Conservation (phyloP, 495 filamentous ascomycete species). For the Penicillium cosmopolitanum region DNA sequence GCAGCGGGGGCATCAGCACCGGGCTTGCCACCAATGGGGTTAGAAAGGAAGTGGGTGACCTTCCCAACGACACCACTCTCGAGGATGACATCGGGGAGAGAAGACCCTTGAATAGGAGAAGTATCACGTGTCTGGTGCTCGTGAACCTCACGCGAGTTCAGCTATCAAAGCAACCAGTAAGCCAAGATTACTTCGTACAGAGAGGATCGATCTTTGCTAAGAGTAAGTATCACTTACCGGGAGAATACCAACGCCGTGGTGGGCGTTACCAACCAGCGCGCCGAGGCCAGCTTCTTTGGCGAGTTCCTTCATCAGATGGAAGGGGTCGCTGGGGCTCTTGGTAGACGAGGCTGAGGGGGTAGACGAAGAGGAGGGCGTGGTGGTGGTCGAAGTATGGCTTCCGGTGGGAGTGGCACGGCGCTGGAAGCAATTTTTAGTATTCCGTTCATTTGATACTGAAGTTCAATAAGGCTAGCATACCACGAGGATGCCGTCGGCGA, state of each 20-base stretch:
- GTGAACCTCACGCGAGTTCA: constrained; percentile 22
- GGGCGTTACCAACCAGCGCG: constrained; percentile 18
- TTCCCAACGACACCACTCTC: constrained; percentile 25
- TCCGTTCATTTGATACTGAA: no score
- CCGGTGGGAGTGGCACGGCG: neutral
- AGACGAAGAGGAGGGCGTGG: neutral
- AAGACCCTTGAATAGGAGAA: constrained; percentile 29
- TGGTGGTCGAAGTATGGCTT: neutral
- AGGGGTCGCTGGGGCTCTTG: neutral
- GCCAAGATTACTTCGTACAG: no score
- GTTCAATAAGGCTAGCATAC: no score
- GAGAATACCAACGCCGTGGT: constrained; percentile 31
- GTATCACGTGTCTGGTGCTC: constrained; percentile 17
- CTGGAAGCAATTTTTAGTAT: neutral
- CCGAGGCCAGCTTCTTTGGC: constrained; percentile 24
- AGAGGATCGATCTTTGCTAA: no score
- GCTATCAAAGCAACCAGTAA: constrained; percentile 5
- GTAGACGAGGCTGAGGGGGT: neutral
- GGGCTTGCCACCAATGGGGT: constrained; percentile 9
- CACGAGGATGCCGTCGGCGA: no score
- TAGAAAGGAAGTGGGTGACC: constrained; percentile 17
- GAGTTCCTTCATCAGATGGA: constrained; percentile 17
- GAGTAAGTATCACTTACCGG: constrained; percentile 12
- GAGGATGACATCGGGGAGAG: constrained; percentile 23
- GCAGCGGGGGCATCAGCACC: constrained; percentile 13